phyloP scores from a whole-genome alignment of 116 monocot genomes.

The Papilionanthe hybrid region DNA sequence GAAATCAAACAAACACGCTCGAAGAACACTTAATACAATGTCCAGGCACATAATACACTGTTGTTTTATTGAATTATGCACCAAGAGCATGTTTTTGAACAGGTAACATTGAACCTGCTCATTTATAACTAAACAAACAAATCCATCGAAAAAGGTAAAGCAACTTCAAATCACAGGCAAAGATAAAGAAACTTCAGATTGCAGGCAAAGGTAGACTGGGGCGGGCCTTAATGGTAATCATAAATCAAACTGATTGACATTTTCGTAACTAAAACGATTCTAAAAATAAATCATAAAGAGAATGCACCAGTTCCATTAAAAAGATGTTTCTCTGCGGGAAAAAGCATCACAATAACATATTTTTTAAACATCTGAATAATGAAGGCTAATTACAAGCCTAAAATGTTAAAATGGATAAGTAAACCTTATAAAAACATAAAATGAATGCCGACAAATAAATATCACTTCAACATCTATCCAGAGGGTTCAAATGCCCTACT shows the following conservation, averaged over 20 bases:
- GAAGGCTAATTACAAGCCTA: background rate
- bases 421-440: background rate
- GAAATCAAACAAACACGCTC: background rate
- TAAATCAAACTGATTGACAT: background rate
- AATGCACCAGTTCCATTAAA: background rate
- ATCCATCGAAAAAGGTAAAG: background rate
- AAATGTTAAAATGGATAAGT: slow-evolving; percentile 1
- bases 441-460: background rate
- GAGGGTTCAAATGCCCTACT: background rate
- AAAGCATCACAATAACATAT: background rate
- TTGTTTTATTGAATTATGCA: background rate
- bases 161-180: too few relatives aligned
- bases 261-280: background rate
- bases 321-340: background rate
- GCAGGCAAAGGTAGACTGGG: background rate
- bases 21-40: background rate
- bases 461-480: background rate
- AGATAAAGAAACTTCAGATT: background rate
- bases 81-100: background rate
- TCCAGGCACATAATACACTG: background rate
- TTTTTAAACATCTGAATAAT: background rate
- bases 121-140: background rate
- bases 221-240: background rate
- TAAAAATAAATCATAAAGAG: background rate
- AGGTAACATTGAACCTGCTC: background rate